Percentiles rank a stretch among this genome's conserved stretches.
Evolutionary conservation across 2,329 filamentous ascomycete genomes (phyloP).

Genomic region (Tothia fuscella): DNA sequence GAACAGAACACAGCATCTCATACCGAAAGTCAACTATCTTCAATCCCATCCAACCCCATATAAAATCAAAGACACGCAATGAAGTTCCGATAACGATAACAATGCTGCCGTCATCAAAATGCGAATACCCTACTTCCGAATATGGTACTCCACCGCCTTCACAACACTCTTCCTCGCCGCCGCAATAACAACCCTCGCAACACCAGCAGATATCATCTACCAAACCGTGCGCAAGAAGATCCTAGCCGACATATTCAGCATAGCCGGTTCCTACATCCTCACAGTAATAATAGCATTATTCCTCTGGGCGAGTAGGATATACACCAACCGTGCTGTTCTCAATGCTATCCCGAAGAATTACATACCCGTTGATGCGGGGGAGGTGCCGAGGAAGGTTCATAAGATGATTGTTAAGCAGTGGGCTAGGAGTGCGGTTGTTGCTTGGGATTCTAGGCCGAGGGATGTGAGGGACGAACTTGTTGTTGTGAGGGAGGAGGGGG

Average conservation of each 20-base stretch:
- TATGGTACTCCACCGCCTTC: constrained; percentile 74
- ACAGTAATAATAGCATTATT: constrained; percentile 59
- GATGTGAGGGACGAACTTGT: constrained; percentile 36
- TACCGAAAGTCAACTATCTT: too few relatives aligned
- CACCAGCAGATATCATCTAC: constrained; percentile 66
- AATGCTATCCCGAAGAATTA: constrained; percentile 75
- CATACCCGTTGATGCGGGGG: constrained; percentile 75
- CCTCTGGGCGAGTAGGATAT: constrained; percentile 74
- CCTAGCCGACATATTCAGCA: constrained; percentile 70
- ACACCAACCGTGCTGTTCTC: constrained; percentile 69
- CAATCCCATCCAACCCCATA: too few relatives aligned
- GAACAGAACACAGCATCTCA: too few relatives aligned
- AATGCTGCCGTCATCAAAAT: neutral
- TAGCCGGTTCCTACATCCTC: constrained; percentile 62
- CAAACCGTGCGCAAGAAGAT: constrained; percentile 58
- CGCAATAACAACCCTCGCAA: constrained; percentile 68
- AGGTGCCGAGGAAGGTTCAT: constrained; percentile 63
- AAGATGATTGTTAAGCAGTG: constrained; percentile 63
- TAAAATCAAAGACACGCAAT: too few relatives aligned
- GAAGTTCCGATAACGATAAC: neutral
- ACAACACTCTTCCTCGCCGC: constrained; percentile 62
- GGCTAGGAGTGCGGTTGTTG: constrained; percentile 65
- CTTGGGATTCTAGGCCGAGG: constrained; percentile 64
- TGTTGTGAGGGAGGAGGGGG: constrained; percentile 14
- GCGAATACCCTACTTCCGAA: constrained; percentile 53